Base-by-base conservation (phyloP, 257 asterid species). In the Jasminum sambac region DNA sequence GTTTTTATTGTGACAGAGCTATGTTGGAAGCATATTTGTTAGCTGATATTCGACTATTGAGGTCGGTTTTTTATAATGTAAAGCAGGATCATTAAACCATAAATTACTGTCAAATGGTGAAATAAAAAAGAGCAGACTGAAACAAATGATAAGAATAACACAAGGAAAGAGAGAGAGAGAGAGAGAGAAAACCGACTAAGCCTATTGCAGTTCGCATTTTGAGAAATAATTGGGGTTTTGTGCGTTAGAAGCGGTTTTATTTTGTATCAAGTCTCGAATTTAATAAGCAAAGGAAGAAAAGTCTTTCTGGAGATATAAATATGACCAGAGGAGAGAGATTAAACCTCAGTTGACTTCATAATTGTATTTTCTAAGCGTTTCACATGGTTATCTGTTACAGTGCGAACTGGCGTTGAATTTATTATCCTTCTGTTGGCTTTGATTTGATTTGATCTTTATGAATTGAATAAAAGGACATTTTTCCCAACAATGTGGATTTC, bases 401-500 rank as follows among this genome's bases (percentile, higher is more conserved):
- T 43, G 52, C 12, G 52, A 43, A 43, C 1, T 43, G 4, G 4
- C 5, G 19, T 43, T n/a, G 19, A 4, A 17, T 43, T 13, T 43
- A 43, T 13, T 43, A 43, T 13, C 52, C 4, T 17, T 12, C 52
- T 43, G 52, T 43, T 43, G 52, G 19, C 52, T 43, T 43, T 43
- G 12, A 43, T 13, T 13, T 43, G 50, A 16, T 0, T 43, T 43
- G n/a, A 43, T 43, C 50, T 43, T 13, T 13, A 38, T 38, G 41
- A 38, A 38, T 38, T 42, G 52, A n/a, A n/a, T n/a, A 10, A 36
- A 11, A 39, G 7, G 5, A 30, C 8, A 19, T 23, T 50, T 10
- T 63, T 50, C 11, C 55, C 74, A 25, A 13, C 41, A 52, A 7
- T 55, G 60, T 73, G 48, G 71, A 2, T 71, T 83, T 23, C 19